Conservation (phyloP, 345 rosid genomes). For the Crucihimalaya himalaica region DNA sequence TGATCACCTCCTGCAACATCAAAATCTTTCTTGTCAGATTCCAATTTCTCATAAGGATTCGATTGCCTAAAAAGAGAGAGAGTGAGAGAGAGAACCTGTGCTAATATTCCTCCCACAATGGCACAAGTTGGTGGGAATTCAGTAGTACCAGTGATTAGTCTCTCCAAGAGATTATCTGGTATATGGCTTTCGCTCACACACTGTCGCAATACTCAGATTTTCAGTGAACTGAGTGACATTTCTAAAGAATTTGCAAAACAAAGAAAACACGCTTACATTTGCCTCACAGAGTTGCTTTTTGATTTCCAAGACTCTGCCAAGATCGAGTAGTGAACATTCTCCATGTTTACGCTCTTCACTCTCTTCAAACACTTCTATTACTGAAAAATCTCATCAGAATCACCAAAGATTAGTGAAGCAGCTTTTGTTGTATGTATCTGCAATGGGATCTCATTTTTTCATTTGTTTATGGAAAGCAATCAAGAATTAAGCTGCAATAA, state of each 20-base stretch:
- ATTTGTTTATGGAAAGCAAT: neutral
- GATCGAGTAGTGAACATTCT: conserved; percentile 55
- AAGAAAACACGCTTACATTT: conserved; percentile 45
- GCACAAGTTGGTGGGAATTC: conserved; percentile 96
- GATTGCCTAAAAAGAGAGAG: neutral
- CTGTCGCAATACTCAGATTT: conserved; percentile 43
- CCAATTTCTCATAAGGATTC: neutral
- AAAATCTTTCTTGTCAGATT: neutral
- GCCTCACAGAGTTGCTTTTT: conserved; percentile 73
- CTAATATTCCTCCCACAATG: conserved; percentile 84
- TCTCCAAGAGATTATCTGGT: conserved; percentile 68
- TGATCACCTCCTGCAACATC: conserved; percentile 78
- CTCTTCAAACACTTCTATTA: conserved; percentile 79
- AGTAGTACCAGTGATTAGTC: conserved; percentile 51
- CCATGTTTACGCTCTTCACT: conserved; percentile 58
- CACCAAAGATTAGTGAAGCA: neutral
- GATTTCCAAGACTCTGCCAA: conserved; percentile 59
- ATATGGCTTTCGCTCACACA: conserved; percentile 58
- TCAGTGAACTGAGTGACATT: neutral
- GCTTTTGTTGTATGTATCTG: neutral
- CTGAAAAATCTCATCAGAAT: conserved; percentile 44
- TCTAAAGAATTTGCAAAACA: neutral
- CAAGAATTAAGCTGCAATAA: neutral
- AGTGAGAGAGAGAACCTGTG: conserved; percentile 62
- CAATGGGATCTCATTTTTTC: neutral